phyloP scores from a whole-genome alignment of 2,329 filamentous ascomycete genomes.

The Ceratocystis lukuohia region DNA sequence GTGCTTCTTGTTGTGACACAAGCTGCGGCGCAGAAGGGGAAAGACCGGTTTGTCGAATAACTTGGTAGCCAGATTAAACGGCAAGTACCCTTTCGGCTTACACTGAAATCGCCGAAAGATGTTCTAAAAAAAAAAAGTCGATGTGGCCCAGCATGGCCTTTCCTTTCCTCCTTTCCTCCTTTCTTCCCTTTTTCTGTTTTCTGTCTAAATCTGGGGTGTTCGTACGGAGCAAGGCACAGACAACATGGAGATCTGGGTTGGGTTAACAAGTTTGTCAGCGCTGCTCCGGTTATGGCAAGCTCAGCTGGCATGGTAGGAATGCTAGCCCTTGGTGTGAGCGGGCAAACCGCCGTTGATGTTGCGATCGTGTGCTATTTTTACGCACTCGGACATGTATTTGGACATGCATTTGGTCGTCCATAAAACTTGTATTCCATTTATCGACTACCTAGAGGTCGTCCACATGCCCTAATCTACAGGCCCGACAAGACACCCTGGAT shows the following conservation, averaged over 20 bases:
- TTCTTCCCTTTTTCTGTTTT: neutral
- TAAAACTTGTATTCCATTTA: neutral
- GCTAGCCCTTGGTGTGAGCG: neutral
- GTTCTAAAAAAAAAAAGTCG: no score
- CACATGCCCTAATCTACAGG: conserved; percentile 29
- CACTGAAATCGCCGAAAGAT: no score
- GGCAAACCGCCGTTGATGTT: neutral
- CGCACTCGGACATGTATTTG: no score
- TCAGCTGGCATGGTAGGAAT: conserved; percentile 5
- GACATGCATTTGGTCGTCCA: no score
- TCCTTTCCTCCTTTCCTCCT: neutral
- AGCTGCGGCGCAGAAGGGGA: neutral
- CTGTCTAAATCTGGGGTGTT: neutral
- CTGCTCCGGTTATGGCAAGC: neutral
- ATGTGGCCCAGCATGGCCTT: no score
- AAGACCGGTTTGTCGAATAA: neutral
- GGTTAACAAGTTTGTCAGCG: neutral
- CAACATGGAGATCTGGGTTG: neutral
- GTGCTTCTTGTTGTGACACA: neutral
- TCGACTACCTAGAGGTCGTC: neutral
- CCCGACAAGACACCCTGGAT: conserved; percentile 70
- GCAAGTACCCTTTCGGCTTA: neutral
- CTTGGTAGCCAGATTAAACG: neutral
- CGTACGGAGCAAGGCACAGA: neutral
- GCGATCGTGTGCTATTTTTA: neutral